Evolutionary conservation across 1,284 basidiomycete genomes (phyloP), one percentile per base, ranked within the genome.

Genomic region (Ganoderma lucidum): DNA sequence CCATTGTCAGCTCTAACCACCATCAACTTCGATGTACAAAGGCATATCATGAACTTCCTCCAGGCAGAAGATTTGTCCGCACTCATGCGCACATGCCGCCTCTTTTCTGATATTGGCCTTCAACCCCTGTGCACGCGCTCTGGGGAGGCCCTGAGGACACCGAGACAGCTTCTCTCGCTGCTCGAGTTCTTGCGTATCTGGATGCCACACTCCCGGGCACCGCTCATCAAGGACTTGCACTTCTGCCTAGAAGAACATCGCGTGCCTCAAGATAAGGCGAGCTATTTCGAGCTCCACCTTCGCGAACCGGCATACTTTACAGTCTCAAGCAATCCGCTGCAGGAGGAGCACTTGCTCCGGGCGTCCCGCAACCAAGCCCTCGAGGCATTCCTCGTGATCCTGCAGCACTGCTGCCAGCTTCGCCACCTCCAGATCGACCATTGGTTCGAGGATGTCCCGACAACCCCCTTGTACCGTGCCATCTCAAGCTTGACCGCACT

Each of bases 11-110:
- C 30, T 37, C 60, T 62, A 56, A 62, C 48, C 51, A 62, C 48
- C n/a, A 28, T 66, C 60, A 62, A 62, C 61, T 66, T 66, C 53
- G 65, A 62, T 35, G 53, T 66, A 9, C 65, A 66, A 45, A 44
- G 28, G 6, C 60, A 62, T n/a, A 62, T 62, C 65, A 62, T 58
- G 65, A 17, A 35, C 2, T 66, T 66, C 37, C 64, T 66, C 14
- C 59, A 35, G n/a, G 2, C 41, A 17, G 30, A 48, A 8, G 61
- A 66, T 6, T 37, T 66, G 10, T 66, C 64, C 41, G 60, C 59
- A 8, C 12, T 66, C 8, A 62, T 62, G 65, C 30, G 51, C 35
- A 66, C 61, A 23, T 66, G 65, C 17, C 45, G 51, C 3, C 53
- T 55, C 12, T 53, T 66, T 17, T 32, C 35, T 17, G 64, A 66